Evolutionary conservation across 2,329 filamentous ascomycete genomes (phyloP), one percentile per base, ranked within the genome.

Genomic region (Coleophoma eucalyptorum): DNA sequence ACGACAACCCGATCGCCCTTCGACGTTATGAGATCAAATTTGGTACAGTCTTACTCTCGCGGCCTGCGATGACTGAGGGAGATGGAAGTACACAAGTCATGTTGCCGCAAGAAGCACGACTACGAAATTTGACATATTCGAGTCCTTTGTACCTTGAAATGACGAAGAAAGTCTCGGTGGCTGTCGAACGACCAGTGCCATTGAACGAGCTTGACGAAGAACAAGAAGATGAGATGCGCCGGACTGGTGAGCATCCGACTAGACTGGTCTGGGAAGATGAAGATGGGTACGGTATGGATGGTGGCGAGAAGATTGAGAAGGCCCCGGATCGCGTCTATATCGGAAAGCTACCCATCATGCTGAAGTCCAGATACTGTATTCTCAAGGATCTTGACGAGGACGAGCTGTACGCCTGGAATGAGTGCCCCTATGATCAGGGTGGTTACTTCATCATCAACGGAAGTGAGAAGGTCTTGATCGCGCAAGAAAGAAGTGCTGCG

Each of bases 381-480:
- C 72, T 99, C 59, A 88, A 88, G 60, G 86, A 87, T 59, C 83
- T 95, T 65, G 82, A 83, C 45, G 93, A 97, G 58, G 86, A 94
- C 48, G 87, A 89, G 46, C 78, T 99, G 2, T 97, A 96, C 67
- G 79, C 89, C 43, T 86, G 95, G 69, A 96, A 96, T 66, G 94
- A 99, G 72, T 99, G 94, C 60, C 94, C 94, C 1, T 99, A 97
- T 69, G 94, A 99, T 65, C 94, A 97, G 66, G 94, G 94, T 60
- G 94, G 94, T 58, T 99, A 99, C 72, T 99, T 99, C 66, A 90
- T 99, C 63, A 99, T 99, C 78, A 99, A 99, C 73, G 94, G 94
- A 41, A 96, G 90, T 70, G 94, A 99, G 68, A 99, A 99, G 78
- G 94, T 99, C 19, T 75, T 99, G 60, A 99, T 99, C 63, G 94